Percentiles rank a stretch among this genome's conserved stretches.
phyloP scores from a whole-genome alignment of 352 stramenopile genomes.

The Phytophthora cactorum region DNA sequence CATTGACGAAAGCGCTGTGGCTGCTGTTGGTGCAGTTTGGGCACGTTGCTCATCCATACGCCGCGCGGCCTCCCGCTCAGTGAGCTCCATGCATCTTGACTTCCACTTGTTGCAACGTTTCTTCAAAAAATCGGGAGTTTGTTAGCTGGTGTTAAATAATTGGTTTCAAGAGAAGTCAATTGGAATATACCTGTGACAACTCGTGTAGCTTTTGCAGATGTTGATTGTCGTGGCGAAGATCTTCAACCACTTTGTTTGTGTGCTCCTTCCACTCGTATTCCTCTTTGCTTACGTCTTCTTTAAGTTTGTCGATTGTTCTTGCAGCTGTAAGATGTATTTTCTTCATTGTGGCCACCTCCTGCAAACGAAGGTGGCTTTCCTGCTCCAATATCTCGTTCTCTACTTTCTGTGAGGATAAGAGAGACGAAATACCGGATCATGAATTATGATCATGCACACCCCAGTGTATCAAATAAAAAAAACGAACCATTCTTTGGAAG shows the following conservation, averaged over 20 bases:
- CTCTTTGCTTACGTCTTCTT: constrained; percentile 54
- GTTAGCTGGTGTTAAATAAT: background rate
- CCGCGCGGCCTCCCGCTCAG: constrained; percentile 47
- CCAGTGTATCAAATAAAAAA: background rate
- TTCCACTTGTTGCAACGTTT: constrained; percentile 83
- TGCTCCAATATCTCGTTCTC: constrained; percentile 81
- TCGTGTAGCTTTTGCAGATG: constrained; percentile 65
- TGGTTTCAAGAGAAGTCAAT: background rate
- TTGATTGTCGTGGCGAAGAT: constrained; percentile 68
- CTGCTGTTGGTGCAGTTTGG: constrained; percentile 36
- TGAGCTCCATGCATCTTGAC: constrained; percentile 54
- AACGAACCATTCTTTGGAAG: constrained; percentile 72
- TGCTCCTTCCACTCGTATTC: constrained; percentile 67
- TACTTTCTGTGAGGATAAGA: constrained; percentile 56
- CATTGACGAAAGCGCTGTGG: constrained; percentile 38
- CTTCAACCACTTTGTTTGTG: constrained; percentile 52
- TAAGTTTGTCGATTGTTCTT: constrained; percentile 68
- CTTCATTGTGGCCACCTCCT: constrained; percentile 69
- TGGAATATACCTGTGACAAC: constrained; percentile 43
- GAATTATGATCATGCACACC: background rate
- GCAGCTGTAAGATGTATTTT: constrained; percentile 61
- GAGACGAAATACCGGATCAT: background rate
- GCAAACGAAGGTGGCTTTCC: constrained; percentile 64
- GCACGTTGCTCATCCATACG: constrained; percentile 49
- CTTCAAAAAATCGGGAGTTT: constrained; percentile 19